phyloP scores from a whole-genome alignment of 2,329 filamentous ascomycete species.

The Trichoderma breve region DNA sequence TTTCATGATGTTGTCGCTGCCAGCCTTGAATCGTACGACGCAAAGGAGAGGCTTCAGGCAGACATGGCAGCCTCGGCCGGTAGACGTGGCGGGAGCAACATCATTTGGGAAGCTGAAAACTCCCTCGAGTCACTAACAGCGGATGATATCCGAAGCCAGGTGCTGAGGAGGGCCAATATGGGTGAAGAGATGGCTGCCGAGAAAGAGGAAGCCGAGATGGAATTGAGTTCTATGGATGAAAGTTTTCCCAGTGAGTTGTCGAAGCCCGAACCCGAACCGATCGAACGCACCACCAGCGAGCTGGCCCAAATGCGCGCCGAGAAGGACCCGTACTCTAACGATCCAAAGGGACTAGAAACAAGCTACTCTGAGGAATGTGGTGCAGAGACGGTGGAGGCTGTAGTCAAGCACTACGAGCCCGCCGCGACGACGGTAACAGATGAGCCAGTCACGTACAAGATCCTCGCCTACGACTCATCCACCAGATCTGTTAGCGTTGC shows the following conservation, averaged over 20 bases:
- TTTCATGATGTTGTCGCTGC: slow-evolving; percentile 35
- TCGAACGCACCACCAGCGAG: slow-evolving; percentile 23
- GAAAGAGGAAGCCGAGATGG: slow-evolving; percentile 33
- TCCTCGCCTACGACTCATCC: slow-evolving; percentile 63
- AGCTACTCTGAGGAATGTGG: slow-evolving; percentile 46
- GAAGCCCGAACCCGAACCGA: slow-evolving; percentile 33
- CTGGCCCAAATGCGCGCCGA: slow-evolving; percentile 23
- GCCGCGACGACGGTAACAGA: neutral
- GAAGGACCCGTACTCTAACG: slow-evolving; percentile 43
- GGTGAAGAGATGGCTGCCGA: slow-evolving; percentile 25
- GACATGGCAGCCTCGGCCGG: slow-evolving; percentile 17
- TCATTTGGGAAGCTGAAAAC: slow-evolving; percentile 24
- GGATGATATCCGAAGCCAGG: slow-evolving; percentile 33
- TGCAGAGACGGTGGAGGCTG: slow-evolving; percentile 34
- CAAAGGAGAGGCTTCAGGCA: slow-evolving; percentile 28
- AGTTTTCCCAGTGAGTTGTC: slow-evolving; percentile 35
- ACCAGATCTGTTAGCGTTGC: slow-evolving; percentile 57
- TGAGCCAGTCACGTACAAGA: slow-evolving; percentile 50
- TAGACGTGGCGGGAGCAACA: slow-evolving; percentile 21
- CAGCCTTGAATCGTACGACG: slow-evolving; percentile 40
- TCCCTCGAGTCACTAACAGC: slow-evolving; percentile 29
- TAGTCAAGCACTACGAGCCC: slow-evolving; percentile 34
- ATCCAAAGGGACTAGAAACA: slow-evolving; percentile 48
- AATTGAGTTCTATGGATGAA: slow-evolving; percentile 42
- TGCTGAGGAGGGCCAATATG: slow-evolving; percentile 30